Evolutionary conservation across 2,329 filamentous ascomycete genomes (phyloP), one percentile per base, ranked within the genome.

Genomic region (Exophiala xenobiotica): DNA sequence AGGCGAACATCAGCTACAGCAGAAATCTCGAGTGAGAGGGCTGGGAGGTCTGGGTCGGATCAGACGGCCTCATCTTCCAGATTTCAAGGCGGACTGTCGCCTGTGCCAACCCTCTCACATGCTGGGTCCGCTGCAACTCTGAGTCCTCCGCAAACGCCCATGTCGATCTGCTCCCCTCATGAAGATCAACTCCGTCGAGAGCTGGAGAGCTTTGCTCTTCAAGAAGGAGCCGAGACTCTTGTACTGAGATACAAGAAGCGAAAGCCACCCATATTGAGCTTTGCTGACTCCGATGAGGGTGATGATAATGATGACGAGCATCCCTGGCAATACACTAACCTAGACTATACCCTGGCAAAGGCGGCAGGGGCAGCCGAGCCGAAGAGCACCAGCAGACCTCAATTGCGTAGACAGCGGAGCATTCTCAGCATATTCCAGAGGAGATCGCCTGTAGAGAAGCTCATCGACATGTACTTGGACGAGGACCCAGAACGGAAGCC

Each of bases 381-480:
- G 31, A 42, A 22, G 16, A 33, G 29, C 12, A 31, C 23, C 7
- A 16, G 20, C 9, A 24, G 44, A 35, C 19, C 37, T 12, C 46
- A 43, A 14, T 14, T 47, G 9, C 43, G 47, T 16, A 53, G 57
- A 14, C 49, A 29, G 12, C 56, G 49, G 40, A 60, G 57, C 43
- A 45, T 61, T 14, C 42, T 59, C 46, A 54, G 46, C 27, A 45
- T 53, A 8, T 56, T 61, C 24, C 51, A 56, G 38, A 51, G 40
- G 29, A 58, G 31, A 39, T 54, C 53, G 12, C 49, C 53, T 6
- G 53, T 59, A 9, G 57, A 59, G 44, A 53, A 49, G 46, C 40
- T 60, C 37, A 57, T 61, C 12, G 59, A 61, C 22, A 46, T 61
- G 43, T 61, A 60, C 33, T 45, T 61, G 22, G 53, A 56, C 12